Percentiles rank a stretch among this genome's conserved stretches.
phyloP scores from a whole-genome alignment of 352 stramenopile genomes.

The Blastocystis sp. region DNA sequence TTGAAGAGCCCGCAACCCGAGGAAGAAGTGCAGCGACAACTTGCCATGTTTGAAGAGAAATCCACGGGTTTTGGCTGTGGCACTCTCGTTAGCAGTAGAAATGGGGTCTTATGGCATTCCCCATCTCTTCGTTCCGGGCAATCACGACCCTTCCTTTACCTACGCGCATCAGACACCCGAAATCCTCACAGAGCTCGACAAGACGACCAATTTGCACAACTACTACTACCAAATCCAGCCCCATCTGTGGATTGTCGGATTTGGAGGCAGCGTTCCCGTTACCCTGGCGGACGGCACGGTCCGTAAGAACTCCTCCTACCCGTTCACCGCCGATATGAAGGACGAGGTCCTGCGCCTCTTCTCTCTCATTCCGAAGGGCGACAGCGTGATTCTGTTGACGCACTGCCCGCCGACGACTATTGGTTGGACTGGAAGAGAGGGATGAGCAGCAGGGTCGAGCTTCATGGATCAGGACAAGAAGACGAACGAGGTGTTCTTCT shows the following conservation, averaged over 20 bases:
- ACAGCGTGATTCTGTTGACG: slow-evolving; percentile 54
- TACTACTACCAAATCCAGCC: neutral
- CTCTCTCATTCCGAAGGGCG: slow-evolving; percentile 41
- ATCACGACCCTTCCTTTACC: slow-evolving; percentile 18
- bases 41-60: neutral
- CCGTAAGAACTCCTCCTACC: neutral
- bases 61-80: neutral
- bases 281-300: neutral
- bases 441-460: neutral
- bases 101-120: neutral
- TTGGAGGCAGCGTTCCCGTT: slow-evolving; percentile 19
- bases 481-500: neutral
- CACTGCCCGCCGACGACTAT: slow-evolving; percentile 1
- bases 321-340: slow-evolving; percentile 6
- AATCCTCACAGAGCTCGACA: neutral
- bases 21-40: neutral
- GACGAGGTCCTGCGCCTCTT: slow-evolving; percentile 22
- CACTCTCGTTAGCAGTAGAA: neutral
- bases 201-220: slow-evolving; percentile 26
- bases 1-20: neutral
- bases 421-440: neutral
- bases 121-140: slow-evolving; percentile 48
- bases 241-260: slow-evolving; percentile 46
- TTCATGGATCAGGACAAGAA: neutral
- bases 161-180: neutral